Base-by-base conservation (phyloP, 208 protist species). In the Lotmaria passim region DNA sequence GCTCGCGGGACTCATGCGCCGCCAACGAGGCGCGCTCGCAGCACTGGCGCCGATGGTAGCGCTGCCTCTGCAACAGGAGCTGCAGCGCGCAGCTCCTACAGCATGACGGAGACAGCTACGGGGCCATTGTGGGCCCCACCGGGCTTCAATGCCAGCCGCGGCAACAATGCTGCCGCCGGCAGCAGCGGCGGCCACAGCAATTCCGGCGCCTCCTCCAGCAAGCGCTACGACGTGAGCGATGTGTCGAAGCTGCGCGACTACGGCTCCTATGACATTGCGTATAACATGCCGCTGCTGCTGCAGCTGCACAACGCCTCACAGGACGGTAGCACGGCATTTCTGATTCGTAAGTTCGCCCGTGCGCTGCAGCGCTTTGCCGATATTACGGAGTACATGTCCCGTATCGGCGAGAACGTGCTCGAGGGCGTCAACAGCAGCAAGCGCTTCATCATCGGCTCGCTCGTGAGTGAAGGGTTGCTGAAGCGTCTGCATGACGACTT, bases 341-440 rank as follows among this genome's bases (percentile, higher is more conserved):
- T 65, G 14, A 33, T 87, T 30, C 78, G 78, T 21, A 69, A 63
- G 36, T 46, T 87, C 24, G 38, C 78, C 7, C 47, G 74, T 19
- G 67, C 81, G 30, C 61, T 87, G 23, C 62, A 76, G 73, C 81
- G 81, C 1, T 78, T 78, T 41, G 59, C 63, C 11, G 41, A 59
- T 26, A 78, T 87, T 44, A 81, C 69, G 5, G 74, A 82, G 34
- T 73, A 65, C 66, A 67, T 83, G 64, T 73, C 81, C 5, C 78
- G 73, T 23, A 74, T 87, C 5, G 78, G 81, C 30, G 77, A 87
- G 68, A 87, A 83, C 38, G 78, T 87, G 36, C 50, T 87, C 23
- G 78, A 74, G 19, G 81, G 81, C 24, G 69, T 87, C 1, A 87
- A 87, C 78, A 87, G 81, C 60, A 87, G 81, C 71, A 83, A 81